Evolutionary conservation across 208 protist species (phyloP), one percentile per base, ranked within the genome.

Genomic region (Porcisia hertigi): DNA sequence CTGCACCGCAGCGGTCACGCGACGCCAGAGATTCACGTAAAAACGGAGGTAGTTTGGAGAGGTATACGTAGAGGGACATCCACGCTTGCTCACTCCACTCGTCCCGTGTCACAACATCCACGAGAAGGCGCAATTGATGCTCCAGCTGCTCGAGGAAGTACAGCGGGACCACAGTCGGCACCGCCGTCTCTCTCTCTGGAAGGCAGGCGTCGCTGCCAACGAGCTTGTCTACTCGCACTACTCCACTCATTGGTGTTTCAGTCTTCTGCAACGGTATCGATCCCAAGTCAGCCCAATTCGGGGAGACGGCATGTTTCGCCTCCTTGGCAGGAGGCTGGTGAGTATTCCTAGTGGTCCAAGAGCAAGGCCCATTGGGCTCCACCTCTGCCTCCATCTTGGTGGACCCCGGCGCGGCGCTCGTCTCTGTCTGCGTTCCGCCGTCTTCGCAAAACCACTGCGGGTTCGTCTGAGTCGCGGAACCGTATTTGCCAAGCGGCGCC

Each of bases 51-150:
- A 87, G n/a, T 47, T 87, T 71, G 2, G 79, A 78, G n/a, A 89
- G 80, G 59, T 88, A 86, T 6, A 52, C 49, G 73, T 92, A 91
- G 23, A 91, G 67, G 12, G 47, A 49, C 85, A 89, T 88, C 87
- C 85, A 92, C 25, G 57, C 23, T 14, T 25, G 43, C 30, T 84
- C 73, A 25, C 76, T 76, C 43, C 5, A 52, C 14, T 41, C 43
- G 8, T 75, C 70, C 1, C 64, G 43, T 16, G 36, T 47, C 36
- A 87, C 54, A 18, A 69, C 36, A 9, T 64, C 53, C 9, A 88
- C 58, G 2, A 92, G 75, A 0, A 59, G 9, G 9, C 71, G 58
- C n/a, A 87, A 20, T 69, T 86, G 79, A 25, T 45, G 52, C 76
- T 86, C 85, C n/a, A 81, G 57, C 53, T 82, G 62, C 25, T 36